These are phyloP conservation scores for Termitomyces sp. DNA, from an alignment of 768 basidiomycete species.

Conservation along the genomic window DNA sequence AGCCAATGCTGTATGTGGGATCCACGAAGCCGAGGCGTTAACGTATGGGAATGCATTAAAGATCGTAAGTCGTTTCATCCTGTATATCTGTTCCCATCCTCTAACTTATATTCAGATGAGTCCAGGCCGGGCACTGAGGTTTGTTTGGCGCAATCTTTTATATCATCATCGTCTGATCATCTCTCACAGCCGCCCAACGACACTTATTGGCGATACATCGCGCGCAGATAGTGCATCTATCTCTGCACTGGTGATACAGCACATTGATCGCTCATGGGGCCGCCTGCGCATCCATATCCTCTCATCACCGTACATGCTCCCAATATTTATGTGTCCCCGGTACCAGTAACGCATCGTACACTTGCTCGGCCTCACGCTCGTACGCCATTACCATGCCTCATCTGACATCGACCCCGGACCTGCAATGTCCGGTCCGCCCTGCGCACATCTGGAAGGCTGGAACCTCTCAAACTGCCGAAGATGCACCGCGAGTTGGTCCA, in stretches of 20 bases:
- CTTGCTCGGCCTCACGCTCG: background rate
- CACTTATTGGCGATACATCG: constrained; percentile 43
- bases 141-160: background rate
- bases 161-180: constrained; percentile 11
- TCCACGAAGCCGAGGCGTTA: constrained; percentile 57
- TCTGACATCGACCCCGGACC: background rate
- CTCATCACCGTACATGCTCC: constrained; percentile 4
- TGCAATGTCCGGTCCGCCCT: background rate
- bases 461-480: constrained; percentile 1
- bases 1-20: constrained; percentile 75
- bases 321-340: constrained; percentile 11
- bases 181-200: constrained; percentile 33
- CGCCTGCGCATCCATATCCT: constrained; percentile 11
- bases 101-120: constrained; percentile 38
- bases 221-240: constrained; percentile 30
- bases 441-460: constrained; percentile 1
- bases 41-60: constrained; percentile 71
- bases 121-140: constrained; percentile 49
- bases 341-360: background rate
- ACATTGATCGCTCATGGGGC: constrained; percentile 13
- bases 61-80: constrained; percentile 47
- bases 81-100: background rate
- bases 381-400: background rate
- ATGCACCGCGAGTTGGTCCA: constrained; percentile 6
- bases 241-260: background rate